Conservation (phyloP, 371 early-diverging fungal species). For the Mortierella sp. region DNA sequence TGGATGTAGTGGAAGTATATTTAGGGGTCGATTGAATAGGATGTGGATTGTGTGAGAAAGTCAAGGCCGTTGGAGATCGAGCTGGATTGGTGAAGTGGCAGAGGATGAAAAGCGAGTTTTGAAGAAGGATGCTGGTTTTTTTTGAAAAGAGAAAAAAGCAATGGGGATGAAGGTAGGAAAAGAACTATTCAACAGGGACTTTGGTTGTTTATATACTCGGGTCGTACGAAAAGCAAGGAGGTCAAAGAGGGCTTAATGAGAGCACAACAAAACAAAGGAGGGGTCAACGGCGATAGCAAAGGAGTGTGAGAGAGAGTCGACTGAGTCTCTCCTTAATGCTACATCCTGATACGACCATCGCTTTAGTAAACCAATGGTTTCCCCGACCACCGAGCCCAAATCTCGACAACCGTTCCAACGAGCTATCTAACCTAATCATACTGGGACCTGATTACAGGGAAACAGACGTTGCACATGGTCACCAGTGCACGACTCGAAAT, state of each 20-base stretch:
- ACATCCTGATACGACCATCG: too few species aligned
- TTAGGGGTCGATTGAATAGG: not conserved
- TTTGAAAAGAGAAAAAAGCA: not conserved
- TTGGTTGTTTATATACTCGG: not conserved
- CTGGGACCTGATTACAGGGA: too few species aligned
- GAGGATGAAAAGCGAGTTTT: not conserved
- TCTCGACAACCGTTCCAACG: too few species aligned
- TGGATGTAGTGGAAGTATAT: not conserved
- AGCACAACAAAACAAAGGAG: not conserved
- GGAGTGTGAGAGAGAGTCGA: slow-evolving; percentile 3
- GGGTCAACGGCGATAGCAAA: not conserved
- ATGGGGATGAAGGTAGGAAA: not conserved
- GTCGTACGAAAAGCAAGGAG: not conserved
- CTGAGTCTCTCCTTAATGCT: not conserved
- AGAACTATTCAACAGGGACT: not conserved
- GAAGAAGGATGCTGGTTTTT: not conserved
- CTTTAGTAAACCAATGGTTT: too few species aligned
- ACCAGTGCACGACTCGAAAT: too few species aligned
- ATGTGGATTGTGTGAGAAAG: not conserved
- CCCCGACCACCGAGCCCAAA: too few species aligned
- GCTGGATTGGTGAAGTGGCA: not conserved
- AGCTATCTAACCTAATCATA: too few species aligned
- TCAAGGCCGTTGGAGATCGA: not conserved
- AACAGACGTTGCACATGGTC: too few species aligned
- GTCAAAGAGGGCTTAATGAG: not conserved